Percentiles rank a stretch among this genome's conserved stretches.
Evolutionary conservation across 2,329 filamentous ascomycete species (phyloP).

Genomic region (Akanthomyces muscarius): DNA sequence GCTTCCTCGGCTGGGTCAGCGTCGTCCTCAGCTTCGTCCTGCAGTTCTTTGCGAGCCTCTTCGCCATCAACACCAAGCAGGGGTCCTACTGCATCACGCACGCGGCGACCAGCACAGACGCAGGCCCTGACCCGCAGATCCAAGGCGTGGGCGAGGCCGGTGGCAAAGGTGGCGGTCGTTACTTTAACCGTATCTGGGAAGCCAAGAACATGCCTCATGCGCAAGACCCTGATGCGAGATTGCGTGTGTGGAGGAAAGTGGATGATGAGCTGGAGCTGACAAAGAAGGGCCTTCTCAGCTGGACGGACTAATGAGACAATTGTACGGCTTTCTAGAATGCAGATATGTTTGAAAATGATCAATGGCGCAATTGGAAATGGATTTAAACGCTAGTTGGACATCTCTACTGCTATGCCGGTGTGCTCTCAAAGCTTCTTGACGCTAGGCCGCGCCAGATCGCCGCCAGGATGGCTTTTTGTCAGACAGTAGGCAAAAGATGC

Average conservation of each 20-base stretch:
- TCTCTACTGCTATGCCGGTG: too few relatives aligned
- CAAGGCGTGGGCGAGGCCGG: slow-evolving; percentile 15
- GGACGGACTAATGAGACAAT: slow-evolving; percentile 8
- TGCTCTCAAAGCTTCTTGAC: too few relatives aligned
- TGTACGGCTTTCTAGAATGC: not conserved
- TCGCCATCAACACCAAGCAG: slow-evolving; percentile 15
- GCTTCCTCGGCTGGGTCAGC: slow-evolving; percentile 11
- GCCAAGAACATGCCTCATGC: slow-evolving; percentile 14
- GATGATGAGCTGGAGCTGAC: slow-evolving; percentile 17
- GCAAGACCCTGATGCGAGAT: slow-evolving; percentile 10
- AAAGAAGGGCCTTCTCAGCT: slow-evolving; percentile 16
- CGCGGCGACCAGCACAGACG: slow-evolving; percentile 15
- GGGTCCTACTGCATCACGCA: slow-evolving; percentile 18
- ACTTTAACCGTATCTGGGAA: slow-evolving; percentile 20
- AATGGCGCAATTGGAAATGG: not conserved
- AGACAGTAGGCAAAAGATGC: too few relatives aligned
- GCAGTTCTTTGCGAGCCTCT: slow-evolving; percentile 8
- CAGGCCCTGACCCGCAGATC: slow-evolving; percentile 7
- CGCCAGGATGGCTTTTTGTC: too few relatives aligned
- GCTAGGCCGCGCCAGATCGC: too few relatives aligned
- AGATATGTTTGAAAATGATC: too few relatives aligned
- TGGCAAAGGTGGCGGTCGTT: slow-evolving; percentile 15
- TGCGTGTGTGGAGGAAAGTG: slow-evolving; percentile 18
- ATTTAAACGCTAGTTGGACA: too few relatives aligned
- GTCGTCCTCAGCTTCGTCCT: not conserved